Percentiles rank a stretch among this genome's conserved stretches.
These are phyloP conservation scores for Phytopythium helicoides DNA, from an alignment of 352 stramenopile species.

Conservation along the genomic window DNA sequence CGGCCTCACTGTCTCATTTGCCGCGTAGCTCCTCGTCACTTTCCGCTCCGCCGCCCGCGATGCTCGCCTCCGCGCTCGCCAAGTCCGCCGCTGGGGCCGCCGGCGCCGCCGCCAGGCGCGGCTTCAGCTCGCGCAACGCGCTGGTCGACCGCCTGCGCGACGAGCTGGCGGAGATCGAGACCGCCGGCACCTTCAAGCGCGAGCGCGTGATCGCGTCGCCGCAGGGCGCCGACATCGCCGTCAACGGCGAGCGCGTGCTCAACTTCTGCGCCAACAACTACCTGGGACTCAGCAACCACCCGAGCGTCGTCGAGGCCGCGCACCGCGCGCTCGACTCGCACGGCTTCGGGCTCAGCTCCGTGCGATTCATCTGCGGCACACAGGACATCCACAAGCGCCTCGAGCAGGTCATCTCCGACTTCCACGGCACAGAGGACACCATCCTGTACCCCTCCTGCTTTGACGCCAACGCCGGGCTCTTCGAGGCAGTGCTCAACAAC, in stretches of 20 bases:
- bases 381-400: slow-evolving; percentile 94
- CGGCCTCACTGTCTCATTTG: slow-evolving; percentile 6
- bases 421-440: slow-evolving; percentile 93
- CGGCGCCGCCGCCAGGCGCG: background rate
- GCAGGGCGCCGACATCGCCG: slow-evolving; percentile 77
- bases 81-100: slow-evolving; percentile 6
- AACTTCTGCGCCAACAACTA: slow-evolving; percentile 97
- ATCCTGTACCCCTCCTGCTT: slow-evolving; percentile 95
- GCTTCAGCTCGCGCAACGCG: slow-evolving; percentile 40
- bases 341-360: slow-evolving; percentile 90
- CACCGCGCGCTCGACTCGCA: slow-evolving; percentile 79
- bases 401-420: slow-evolving; percentile 87
- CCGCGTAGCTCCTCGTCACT: background rate
- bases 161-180: slow-evolving; percentile 69
- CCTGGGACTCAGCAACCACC: slow-evolving; percentile 90
- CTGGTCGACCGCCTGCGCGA: slow-evolving; percentile 75
- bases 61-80: slow-evolving; percentile 14
- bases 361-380: slow-evolving; percentile 95
- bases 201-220: slow-evolving; percentile 91
- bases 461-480: slow-evolving; percentile 92
- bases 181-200: slow-evolving; percentile 80
- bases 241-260: slow-evolving; percentile 75
- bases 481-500: slow-evolving; percentile 83
- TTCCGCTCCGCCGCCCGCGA: background rate
- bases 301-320: slow-evolving; percentile 79